These are phyloP conservation scores for Agaricus subrufescens DNA, from an alignment of 768 basidiomycete species.

Conservation along the genomic window DNA sequence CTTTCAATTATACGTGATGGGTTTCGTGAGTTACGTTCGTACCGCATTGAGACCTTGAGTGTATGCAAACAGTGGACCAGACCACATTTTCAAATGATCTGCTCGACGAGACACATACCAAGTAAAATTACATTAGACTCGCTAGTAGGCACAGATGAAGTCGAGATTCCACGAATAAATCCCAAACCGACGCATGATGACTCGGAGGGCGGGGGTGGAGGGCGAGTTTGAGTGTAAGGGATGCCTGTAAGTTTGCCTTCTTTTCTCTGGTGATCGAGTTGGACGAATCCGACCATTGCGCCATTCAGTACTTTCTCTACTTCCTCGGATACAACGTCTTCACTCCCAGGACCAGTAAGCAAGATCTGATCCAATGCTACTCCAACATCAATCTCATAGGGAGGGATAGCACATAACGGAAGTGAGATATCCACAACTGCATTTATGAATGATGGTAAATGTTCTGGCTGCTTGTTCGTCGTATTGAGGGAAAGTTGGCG, in stretches of 20 bases:
- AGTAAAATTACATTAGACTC: slow-evolving; percentile 33
- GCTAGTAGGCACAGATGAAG: not conserved
- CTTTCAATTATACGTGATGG: too few relatives aligned
- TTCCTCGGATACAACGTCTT: slow-evolving; percentile 74
- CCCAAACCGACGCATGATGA: slow-evolving; percentile 76
- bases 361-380: slow-evolving; percentile 59
- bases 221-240: slow-evolving; percentile 55
- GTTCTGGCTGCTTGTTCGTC: slow-evolving; percentile 5
- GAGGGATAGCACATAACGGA: slow-evolving; percentile 64
- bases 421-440: slow-evolving; percentile 47
- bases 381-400: slow-evolving; percentile 65
- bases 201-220: slow-evolving; percentile 49
- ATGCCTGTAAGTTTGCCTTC: slow-evolving; percentile 18
- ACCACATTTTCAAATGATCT: too few relatives aligned
- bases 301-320: slow-evolving; percentile 72
- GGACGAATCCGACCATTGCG: slow-evolving; percentile 72
- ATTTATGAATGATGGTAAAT: slow-evolving; percentile 32
- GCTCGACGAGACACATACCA: too few relatives aligned
- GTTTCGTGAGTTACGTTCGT: too few relatives aligned
- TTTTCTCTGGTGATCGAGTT: not conserved
- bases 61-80: too few relatives aligned
- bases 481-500: slow-evolving; percentile 27
- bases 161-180: slow-evolving; percentile 55
- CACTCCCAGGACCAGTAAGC: slow-evolving; percentile 67
- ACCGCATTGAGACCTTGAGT: too few relatives aligned